Evolutionary conservation across 108 stramenopile genomes (phyloP).

Genomic region (Asterionellopsis glacialis): DNA sequence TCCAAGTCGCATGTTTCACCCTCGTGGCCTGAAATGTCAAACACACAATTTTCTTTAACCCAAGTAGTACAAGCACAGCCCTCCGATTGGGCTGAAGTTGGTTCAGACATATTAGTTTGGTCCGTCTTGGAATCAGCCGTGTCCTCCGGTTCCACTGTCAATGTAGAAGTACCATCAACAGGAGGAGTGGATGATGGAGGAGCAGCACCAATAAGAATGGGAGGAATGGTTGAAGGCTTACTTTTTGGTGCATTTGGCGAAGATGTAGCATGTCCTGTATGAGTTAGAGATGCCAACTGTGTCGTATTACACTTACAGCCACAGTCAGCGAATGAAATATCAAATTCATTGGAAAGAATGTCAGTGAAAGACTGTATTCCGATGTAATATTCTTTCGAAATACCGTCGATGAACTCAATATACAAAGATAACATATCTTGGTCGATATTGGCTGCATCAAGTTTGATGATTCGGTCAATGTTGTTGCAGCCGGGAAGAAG

Average conservation of each 20-base stretch:
- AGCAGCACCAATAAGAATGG: background rate
- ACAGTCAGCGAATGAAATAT: slow-evolving; percentile 11
- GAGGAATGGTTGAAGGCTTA: background rate
- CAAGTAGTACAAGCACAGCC: too few species aligned
- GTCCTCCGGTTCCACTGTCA: too few species aligned
- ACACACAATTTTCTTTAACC: too few species aligned
- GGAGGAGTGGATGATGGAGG: background rate
- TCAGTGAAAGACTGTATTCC: background rate
- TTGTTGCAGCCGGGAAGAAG: background rate
- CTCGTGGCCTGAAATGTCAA: too few species aligned
- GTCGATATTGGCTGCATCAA: too few species aligned
- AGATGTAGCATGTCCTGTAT: background rate
- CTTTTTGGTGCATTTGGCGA: background rate
- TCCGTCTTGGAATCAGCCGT: too few species aligned
- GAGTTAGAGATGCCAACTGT: too few species aligned
- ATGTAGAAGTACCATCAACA: background rate
- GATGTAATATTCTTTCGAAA: slow-evolving; percentile 3
- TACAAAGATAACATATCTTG: background rate
- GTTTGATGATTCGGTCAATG: background rate
- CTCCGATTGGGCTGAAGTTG: background rate
- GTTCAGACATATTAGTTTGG: background rate
- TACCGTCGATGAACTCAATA: slow-evolving; percentile 13
- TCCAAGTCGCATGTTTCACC: too few species aligned
- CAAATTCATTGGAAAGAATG: slow-evolving; percentile 1
- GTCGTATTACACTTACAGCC: slow-evolving; percentile 11